Evolutionary conservation across 2,329 filamentous ascomycete species (phyloP), one percentile per base, ranked within the genome.

Genomic region (Fusarium sp.): DNA sequence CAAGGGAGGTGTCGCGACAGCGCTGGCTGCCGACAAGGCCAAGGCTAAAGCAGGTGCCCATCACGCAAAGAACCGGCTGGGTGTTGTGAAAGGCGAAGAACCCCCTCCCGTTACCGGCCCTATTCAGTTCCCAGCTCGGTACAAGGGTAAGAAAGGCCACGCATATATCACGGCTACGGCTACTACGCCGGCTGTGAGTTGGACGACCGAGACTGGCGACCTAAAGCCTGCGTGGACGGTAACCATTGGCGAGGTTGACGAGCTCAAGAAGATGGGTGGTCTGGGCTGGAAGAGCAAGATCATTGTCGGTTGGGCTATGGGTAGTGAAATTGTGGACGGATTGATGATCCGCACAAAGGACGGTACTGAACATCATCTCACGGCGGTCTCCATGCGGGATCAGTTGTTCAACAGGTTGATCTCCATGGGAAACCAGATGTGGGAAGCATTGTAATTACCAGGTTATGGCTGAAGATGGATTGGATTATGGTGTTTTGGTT

Each of bases 241-340:
- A 1, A 84, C 91, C 0, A 85, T 96, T 5, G 83, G 83, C 0
- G 90, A 95, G 17, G 90, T 96, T 44, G 80, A 64, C 2, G 91
- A 94, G 76, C 74, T 96, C 52, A 91, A 89, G 76, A 96, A 96
- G 79, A 81, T 94, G 3, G 92, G 93, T 6, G 93, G 93, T 0
- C 82, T 94, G 34, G 92, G 92, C 0, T 96, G 92, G 92, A 96
- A 96, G 79, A 88, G 89, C 2, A 95, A 93, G 80, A 79, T 96
- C 48, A 85, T 96, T 3, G 91, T 96, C 1, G 92, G 92, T 0
- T 93, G 93, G 91, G 89, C 91, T 1, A 84, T 93, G 72, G 86
- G 88, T 1, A 84, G 88, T 46, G 89, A 94, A 76, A 87, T 96
- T 28, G 88, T 90, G 1, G 93, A 96, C 79, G 92, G 91, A 0